phyloP scores from a whole-genome alignment of 768 basidiomycete species.

The Mycena galopus region DNA sequence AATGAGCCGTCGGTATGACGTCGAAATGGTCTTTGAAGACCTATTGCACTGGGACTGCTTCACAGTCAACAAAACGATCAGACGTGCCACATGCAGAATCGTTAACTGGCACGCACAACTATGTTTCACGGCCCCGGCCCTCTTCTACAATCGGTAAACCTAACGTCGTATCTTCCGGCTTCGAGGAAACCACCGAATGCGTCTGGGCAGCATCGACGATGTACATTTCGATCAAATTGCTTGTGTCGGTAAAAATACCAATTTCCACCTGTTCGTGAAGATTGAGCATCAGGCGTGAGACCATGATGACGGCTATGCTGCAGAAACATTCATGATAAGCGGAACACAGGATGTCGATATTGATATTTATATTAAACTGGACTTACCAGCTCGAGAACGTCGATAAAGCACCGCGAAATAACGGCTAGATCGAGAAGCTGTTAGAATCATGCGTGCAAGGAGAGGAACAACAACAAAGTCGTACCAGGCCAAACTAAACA shows the following conservation, averaged over 20 bases:
- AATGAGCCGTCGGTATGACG: too few species aligned
- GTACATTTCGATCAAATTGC: neutral
- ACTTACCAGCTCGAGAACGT: slow-evolving; percentile 64
- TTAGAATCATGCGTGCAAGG: neutral
- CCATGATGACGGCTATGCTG: slow-evolving; percentile 65
- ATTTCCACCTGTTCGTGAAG: slow-evolving; percentile 56
- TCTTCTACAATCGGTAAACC: too few species aligned
- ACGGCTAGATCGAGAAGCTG: slow-evolving; percentile 47
- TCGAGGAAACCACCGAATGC: too few species aligned
- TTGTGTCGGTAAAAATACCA: slow-evolving; percentile 43
- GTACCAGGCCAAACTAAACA: slow-evolving; percentile 44
- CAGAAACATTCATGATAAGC: neutral
- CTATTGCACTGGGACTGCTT: too few species aligned
- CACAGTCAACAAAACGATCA: too few species aligned
- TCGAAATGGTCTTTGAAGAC: too few species aligned
- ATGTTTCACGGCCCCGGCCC: too few species aligned
- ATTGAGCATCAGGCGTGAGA: slow-evolving; percentile 70
- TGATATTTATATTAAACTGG: neutral
- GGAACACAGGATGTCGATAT: neutral
- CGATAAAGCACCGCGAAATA: slow-evolving; percentile 61
- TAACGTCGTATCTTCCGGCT: neutral
- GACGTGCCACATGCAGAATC: too few species aligned
- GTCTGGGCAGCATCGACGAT: too few species aligned
- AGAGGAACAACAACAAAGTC: slow-evolving; percentile 6
- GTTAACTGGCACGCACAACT: too few species aligned